Conservation (phyloP, 495 filamentous ascomycete genomes). For the Penicillium simplicissimum region DNA sequence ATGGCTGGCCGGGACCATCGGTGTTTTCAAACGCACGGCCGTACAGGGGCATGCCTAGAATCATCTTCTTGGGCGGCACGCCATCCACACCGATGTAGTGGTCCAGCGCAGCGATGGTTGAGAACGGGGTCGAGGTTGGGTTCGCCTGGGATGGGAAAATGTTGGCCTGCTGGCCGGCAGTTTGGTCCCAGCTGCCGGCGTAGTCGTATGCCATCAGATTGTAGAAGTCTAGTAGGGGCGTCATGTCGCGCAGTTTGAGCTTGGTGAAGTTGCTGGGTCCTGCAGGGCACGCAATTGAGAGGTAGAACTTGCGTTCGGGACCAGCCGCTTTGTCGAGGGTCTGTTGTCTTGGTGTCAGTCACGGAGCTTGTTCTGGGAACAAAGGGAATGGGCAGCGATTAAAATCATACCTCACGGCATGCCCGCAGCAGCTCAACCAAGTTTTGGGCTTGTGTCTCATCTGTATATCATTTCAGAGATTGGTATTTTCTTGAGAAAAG, state of each 20-base stretch:
- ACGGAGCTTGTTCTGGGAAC: background rate
- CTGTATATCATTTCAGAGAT: slow-evolving; percentile 25
- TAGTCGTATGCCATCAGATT: slow-evolving; percentile 83
- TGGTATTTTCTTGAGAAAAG: background rate
- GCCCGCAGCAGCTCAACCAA: slow-evolving; percentile 69
- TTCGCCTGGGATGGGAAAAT: slow-evolving; percentile 57
- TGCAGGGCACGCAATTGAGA: slow-evolving; percentile 73
- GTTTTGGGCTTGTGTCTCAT: slow-evolving; percentile 62
- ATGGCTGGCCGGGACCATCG: slow-evolving; percentile 68
- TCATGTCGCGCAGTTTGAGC: slow-evolving; percentile 68
- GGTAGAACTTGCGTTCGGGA: slow-evolving; percentile 59
- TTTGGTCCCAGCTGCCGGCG: slow-evolving; percentile 71
- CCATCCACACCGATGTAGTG: slow-evolving; percentile 63
- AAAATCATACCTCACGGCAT: slow-evolving; percentile 51
- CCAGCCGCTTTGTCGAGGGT: slow-evolving; percentile 64
- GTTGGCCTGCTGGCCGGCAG: slow-evolving; percentile 81
- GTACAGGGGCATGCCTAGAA: slow-evolving; percentile 86
- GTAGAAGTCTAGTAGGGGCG: slow-evolving; percentile 77
- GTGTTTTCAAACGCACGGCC: slow-evolving; percentile 80
- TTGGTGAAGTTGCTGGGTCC: slow-evolving; percentile 65
- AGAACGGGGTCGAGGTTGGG: slow-evolving; percentile 59
- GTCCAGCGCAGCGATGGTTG: slow-evolving; percentile 43
- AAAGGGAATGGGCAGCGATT: background rate
- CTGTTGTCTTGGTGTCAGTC: slow-evolving; percentile 21
- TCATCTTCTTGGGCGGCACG: slow-evolving; percentile 68